Evolutionary conservation across 352 stramenopile species (phyloP).

Genomic region (Elongisporangium prolatum): DNA sequence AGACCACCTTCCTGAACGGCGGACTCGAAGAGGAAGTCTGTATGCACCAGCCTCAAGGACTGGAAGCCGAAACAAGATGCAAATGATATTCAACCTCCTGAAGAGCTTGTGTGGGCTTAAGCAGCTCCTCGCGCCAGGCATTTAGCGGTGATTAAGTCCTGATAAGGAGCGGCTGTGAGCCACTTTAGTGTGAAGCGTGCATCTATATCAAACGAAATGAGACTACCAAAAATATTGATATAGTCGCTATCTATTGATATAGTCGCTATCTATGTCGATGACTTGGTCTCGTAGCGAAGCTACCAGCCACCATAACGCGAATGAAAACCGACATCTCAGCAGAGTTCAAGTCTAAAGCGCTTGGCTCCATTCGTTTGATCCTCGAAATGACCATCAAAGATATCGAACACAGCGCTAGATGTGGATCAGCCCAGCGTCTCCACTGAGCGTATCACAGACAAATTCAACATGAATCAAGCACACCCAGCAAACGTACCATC

Average conservation of each 20-base stretch:
- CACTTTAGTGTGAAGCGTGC: constrained; percentile 7
- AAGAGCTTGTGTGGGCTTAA: too few species aligned
- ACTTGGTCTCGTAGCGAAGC: constrained; percentile 7
- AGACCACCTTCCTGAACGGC: too few species aligned
- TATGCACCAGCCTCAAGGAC: too few species aligned
- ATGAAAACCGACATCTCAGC: constrained; percentile 2
- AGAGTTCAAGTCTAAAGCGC: constrained; percentile 8
- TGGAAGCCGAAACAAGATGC: too few species aligned
- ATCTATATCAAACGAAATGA: constrained; percentile 1
- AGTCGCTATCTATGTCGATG: constrained; percentile 16
- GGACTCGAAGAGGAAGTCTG: too few species aligned
- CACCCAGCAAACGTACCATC: constrained; percentile 1
- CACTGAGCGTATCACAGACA: constrained; percentile 2
- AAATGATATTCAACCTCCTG: too few species aligned
- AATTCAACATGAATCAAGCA: constrained; percentile 11
- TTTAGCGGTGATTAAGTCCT: not conserved
- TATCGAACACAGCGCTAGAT: constrained; percentile 2
- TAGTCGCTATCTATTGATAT: constrained; percentile 7
- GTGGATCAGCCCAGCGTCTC: constrained; percentile 8
- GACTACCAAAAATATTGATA: not conserved
- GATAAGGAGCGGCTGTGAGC: not conserved
- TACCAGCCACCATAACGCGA: not conserved
- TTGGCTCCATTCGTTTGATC: constrained; percentile 8
- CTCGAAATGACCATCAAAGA: constrained; percentile 3
- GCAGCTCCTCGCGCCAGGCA: too few species aligned